These are phyloP conservation scores for Verticillium alfalfae DNA, from an alignment of 2,329 filamentous ascomycete genomes.

Conservation along the genomic window DNA sequence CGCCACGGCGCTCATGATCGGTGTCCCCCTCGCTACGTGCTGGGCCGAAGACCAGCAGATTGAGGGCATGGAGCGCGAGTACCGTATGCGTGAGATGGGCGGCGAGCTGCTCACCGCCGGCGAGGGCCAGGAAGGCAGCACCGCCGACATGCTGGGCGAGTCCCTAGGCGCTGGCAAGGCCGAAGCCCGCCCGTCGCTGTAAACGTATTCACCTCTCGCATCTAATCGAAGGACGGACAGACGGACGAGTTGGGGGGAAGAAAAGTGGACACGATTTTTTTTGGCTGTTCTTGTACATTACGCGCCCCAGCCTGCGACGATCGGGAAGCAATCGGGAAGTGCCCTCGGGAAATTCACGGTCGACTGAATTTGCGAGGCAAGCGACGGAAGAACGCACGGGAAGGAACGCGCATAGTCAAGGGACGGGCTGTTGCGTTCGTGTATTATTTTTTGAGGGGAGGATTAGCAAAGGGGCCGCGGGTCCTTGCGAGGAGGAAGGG, in stretches of 20 bases:
- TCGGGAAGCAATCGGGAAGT: background rate
- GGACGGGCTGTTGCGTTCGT: background rate
- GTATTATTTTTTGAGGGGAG: background rate
- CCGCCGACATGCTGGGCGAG: constrained; percentile 43
- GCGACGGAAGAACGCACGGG: background rate
- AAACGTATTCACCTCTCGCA: constrained; percentile 8
- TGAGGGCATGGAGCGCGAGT: constrained; percentile 95
- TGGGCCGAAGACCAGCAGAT: constrained; percentile 96
- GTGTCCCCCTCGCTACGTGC: constrained; percentile 88
- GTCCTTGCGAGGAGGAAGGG: background rate
- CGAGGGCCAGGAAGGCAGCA: constrained; percentile 28
- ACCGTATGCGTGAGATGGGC: constrained; percentile 89
- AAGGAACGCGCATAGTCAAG: background rate
- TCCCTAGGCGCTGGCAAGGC: constrained; percentile 34
- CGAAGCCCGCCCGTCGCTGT: constrained; percentile 46
- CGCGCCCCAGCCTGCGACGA: background rate
- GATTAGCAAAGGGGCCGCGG: too few species aligned
- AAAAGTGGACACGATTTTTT: background rate
- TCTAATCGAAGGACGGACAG: background rate
- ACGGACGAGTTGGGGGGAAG: background rate
- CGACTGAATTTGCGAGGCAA: background rate
- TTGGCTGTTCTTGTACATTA: background rate
- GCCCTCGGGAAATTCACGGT: background rate
- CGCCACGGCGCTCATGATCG: constrained; percentile 82
- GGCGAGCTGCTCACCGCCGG: constrained; percentile 61